A percentile compares a stretch with the other conserved stretches of the same genome.
Evolutionary conservation across 768 basidiomycete species (phyloP).

Genomic region (Collybiopsis confluens): DNA sequence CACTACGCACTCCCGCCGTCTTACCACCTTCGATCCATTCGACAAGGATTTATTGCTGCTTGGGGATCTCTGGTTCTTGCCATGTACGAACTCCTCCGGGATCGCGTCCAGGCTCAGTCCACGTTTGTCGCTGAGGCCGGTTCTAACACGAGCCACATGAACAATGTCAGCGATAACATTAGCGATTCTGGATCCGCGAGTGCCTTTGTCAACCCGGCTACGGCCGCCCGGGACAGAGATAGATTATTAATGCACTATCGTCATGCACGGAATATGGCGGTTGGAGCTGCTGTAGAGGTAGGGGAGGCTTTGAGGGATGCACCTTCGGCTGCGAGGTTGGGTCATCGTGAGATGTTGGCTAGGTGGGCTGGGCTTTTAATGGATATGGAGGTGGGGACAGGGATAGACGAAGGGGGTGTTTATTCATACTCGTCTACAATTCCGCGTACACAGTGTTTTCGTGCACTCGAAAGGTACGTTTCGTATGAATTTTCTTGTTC

Average conservation of each 20-base stretch:
- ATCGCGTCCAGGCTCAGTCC: not conserved
- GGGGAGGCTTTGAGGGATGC: not conserved
- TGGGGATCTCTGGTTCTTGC: constrained; percentile 1
- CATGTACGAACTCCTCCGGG: not conserved
- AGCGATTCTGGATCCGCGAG: no score
- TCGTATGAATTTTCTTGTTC: not conserved
- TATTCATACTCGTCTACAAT: no score
- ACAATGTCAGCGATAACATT: not conserved
- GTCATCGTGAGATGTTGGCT: not conserved
- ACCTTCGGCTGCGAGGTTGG: not conserved
- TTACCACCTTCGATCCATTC: not conserved
- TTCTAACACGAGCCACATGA: not conserved
- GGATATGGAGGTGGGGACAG: not conserved
- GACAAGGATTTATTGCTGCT: not conserved
- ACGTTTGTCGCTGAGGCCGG: not conserved
- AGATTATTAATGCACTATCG: not conserved
- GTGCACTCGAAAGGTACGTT: constrained; percentile 1
- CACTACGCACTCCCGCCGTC: not conserved
- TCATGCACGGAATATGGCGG: not conserved
- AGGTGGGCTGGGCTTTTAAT: constrained; percentile 2
- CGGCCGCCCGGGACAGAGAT: not conserved
- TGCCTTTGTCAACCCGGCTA: not conserved
- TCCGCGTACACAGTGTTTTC: not conserved
- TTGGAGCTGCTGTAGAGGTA: not conserved
- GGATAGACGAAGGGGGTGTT: no score